Base-by-base conservation (phyloP, 1,284 basidiomycete species). In the Tilletia setariae region DNA sequence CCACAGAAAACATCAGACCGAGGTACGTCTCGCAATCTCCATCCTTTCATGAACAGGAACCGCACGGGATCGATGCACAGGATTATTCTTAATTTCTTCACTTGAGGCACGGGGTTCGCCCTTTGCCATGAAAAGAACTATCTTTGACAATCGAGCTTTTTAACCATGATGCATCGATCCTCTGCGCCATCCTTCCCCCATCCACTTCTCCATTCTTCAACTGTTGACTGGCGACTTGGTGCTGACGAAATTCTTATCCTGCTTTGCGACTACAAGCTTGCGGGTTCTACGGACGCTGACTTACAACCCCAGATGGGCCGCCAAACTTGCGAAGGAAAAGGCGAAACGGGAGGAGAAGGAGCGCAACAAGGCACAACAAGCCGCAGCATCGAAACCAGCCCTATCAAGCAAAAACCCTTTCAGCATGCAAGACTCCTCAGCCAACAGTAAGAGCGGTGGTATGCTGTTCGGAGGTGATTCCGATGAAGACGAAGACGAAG, bases 51-150 rank as follows among this genome's bases (percentile, higher is more conserved):
- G 9, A 4, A 2, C 42, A 25, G 35, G 4, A 44, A 35, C 43
- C 15, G 7, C 44, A 8, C 21, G 23, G 65, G 51, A 30, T 11
- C 49, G 21, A 13, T 72, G 76, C 76, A 77, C 46, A 79, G 67
- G 80, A 82, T 82, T 80, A 80, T 67, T 63, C 32, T 69, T 78
- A 71, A 80, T 82, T 81, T 82, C 80, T 82, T 82, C 80, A 82
- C 79, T 82, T 82, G 80, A 82, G 63, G 68, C 65, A 7, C 19
- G 46, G 19, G 46, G 28, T 28, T 69, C 67, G 69, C 69, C 66
- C 68, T 65, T 42, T 47, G n/a, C 30, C 67, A 72, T 77, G 80
- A 80, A 82, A 82, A 70, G 56, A 72, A 71, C 67, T 28, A 71
- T 67, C 75, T 80, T 82, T 82, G 79, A 82, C 80, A 76, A 79